Evolutionary conservation across 441 rosid genomes (phyloP).

Genomic region (Populus hybrid): DNA sequence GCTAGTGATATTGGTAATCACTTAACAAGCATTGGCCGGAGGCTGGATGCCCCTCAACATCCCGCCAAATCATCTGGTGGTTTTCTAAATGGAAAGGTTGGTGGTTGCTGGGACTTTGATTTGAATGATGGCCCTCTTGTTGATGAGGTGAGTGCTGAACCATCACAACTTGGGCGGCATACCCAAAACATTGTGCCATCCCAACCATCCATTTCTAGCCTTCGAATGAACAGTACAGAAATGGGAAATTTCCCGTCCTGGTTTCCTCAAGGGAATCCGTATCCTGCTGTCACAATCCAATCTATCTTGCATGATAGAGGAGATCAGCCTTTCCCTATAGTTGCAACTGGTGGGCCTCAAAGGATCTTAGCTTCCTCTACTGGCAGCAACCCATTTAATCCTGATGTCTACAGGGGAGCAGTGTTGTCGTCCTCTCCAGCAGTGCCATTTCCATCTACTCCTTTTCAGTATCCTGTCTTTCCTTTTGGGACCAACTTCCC

Average conservation of each 20-base stretch:
- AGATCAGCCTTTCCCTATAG: slow-evolving; percentile 62
- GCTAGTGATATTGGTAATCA: slow-evolving; percentile 44
- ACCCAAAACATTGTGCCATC: slow-evolving; percentile 38
- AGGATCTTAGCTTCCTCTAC: slow-evolving; percentile 35
- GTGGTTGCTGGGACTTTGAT: slow-evolving; percentile 63
- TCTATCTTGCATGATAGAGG: slow-evolving; percentile 57
- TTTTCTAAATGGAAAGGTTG: slow-evolving; percentile 34
- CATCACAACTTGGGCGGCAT: slow-evolving; percentile 42
- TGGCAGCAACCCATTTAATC: slow-evolving; percentile 27
- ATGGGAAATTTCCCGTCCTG: slow-evolving; percentile 56
- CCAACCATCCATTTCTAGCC: slow-evolving; percentile 47
- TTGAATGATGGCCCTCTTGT: slow-evolving; percentile 84
- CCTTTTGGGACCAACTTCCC: slow-evolving; percentile 40
- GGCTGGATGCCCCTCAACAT: slow-evolving; percentile 35
- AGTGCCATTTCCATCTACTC: slow-evolving; percentile 30
- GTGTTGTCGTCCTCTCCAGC: slow-evolving; percentile 44
- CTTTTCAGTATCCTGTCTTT: slow-evolving; percentile 40
- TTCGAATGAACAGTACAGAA: slow-evolving; percentile 44
- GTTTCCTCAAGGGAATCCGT: slow-evolving; percentile 53
- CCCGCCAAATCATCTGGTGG: slow-evolving; percentile 35
- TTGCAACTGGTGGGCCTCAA: slow-evolving; percentile 48
- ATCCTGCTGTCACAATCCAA: slow-evolving; percentile 57
- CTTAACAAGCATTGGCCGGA: slow-evolving; percentile 34
- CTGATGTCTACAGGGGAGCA: slow-evolving; percentile 33
- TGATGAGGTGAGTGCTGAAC: slow-evolving; percentile 55